Conservation (phyloP, 768 basidiomycete genomes). For the Termitomyces sp. region DNA sequence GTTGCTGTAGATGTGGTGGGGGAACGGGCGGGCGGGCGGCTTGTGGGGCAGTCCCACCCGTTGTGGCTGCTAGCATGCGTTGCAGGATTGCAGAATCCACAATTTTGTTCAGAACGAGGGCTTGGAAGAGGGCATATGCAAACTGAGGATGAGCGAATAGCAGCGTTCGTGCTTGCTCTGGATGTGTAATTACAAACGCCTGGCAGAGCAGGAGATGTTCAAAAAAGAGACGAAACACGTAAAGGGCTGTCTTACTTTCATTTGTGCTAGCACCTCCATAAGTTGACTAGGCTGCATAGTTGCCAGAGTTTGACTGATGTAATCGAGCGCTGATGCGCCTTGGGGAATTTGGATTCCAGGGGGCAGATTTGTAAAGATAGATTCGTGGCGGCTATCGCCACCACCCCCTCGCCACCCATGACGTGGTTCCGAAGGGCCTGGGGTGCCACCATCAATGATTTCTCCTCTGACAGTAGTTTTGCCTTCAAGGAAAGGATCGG, state of each 20-base stretch:
- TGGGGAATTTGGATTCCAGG: slow-evolving; percentile 69
- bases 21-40: slow-evolving; percentile 21
- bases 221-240: neutral
- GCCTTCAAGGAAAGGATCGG: slow-evolving; percentile 87
- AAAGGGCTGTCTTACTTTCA: slow-evolving; percentile 73
- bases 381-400: slow-evolving; percentile 31
- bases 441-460: slow-evolving; percentile 62
- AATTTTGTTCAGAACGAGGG: slow-evolving; percentile 87
- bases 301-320: slow-evolving; percentile 82
- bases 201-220: slow-evolving; percentile 25
- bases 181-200: slow-evolving; percentile 90
- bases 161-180: slow-evolving; percentile 81
- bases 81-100: slow-evolving; percentile 84
- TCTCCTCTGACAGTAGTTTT: slow-evolving; percentile 86
- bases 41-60: slow-evolving; percentile 16
- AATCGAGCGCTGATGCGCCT: slow-evolving; percentile 70
- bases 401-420: slow-evolving; percentile 49
- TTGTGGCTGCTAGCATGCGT: slow-evolving; percentile 49
- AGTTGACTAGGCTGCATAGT: slow-evolving; percentile 79
- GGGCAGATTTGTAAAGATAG: slow-evolving; percentile 66
- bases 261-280: slow-evolving; percentile 93
- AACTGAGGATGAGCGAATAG: slow-evolving; percentile 86
- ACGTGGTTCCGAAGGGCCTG: slow-evolving; percentile 49
- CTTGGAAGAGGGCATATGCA: slow-evolving; percentile 94
- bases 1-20: slow-evolving; percentile 31